Evolutionary conservation across 768 basidiomycete genomes (phyloP).

Genomic region (Antrodiella citrinella): DNA sequence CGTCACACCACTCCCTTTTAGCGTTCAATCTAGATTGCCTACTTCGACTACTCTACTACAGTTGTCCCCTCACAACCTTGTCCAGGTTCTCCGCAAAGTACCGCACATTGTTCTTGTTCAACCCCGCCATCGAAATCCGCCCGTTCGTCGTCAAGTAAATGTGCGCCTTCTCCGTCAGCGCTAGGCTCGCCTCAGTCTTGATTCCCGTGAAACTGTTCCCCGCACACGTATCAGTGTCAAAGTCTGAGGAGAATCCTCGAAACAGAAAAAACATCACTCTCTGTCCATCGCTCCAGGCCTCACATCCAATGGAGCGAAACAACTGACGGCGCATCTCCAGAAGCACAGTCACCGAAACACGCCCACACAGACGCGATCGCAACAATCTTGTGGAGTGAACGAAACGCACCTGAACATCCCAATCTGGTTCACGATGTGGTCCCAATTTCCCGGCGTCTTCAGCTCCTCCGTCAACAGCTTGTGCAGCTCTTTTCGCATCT

Average conservation of each 20-base stretch:
- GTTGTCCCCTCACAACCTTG: slow-evolving; percentile 46
- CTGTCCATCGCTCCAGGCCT: background rate
- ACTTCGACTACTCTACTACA: slow-evolving; percentile 25
- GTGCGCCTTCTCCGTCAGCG: slow-evolving; percentile 63
- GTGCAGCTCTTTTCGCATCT: slow-evolving; percentile 80
- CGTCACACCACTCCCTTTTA: too few species aligned
- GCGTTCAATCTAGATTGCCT: too few species aligned
- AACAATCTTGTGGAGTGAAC: too few species aligned
- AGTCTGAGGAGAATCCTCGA: too few species aligned
- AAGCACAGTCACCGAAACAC: too few species aligned
- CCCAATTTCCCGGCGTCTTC: slow-evolving; percentile 89
- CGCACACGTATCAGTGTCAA: too few species aligned
- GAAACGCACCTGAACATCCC: slow-evolving; percentile 91
- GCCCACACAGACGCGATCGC: too few species aligned
- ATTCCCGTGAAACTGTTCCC: slow-evolving; percentile 86
- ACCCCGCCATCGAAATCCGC: slow-evolving; percentile 89
- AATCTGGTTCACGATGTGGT: slow-evolving; percentile 93
- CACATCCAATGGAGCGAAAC: too few species aligned
- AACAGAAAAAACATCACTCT: too few species aligned
- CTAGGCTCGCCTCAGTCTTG: slow-evolving; percentile 53
- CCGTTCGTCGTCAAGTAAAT: slow-evolving; percentile 85
- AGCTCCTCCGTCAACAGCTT: slow-evolving; percentile 66
- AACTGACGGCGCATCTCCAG: too few species aligned
- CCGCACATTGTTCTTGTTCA: slow-evolving; percentile 72
- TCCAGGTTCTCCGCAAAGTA: slow-evolving; percentile 71